Base-by-base conservation (phyloP, 352 stramenopile species). In the Thalassiosira exigua region DNA sequence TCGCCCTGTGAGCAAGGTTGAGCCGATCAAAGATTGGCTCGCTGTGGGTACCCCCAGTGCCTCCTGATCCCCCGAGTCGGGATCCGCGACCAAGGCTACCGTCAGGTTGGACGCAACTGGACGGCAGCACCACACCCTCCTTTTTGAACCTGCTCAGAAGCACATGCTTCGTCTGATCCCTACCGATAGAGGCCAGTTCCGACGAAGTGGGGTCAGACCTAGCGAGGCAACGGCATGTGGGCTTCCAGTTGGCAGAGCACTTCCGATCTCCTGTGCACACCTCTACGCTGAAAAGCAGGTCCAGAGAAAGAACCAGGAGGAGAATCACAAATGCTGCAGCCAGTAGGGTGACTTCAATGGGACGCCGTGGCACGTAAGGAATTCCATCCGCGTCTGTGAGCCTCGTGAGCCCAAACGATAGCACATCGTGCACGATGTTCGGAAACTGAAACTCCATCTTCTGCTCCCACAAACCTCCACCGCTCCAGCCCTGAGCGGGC, bases 161-260 rank as follows among this genome's bases (percentile, higher is more conserved):
- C 30, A 91, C 75, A 61, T 92, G 87, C 41, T 87, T 85, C 12
- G 82, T 89, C 69, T 94, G 90, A 58, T 93, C 90, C 65, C 85
- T 83, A n/a, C 86, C 81, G 32, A 93, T 54, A 27, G 78, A 69
- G 67, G 90, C 60, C 17, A 94, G 66, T 53, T 93, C 90, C 14
- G 71, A 57, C 1, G 87, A 88, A 12, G 76, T 83, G 14, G 90
- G 87, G 56, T 93, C 86, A 41, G 81, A 72, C 50, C 86, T 65
- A 64, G 90, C 72, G 36, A 94, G 73, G 44, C 86, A 93, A 64
- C 89, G 60, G 64, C 87, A 91, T 26, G 87, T 83, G 14, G 83
- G 69, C 41, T 84, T 84, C 89, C 89, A 94, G 56, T 60, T 84
- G 0, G 66, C 48, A 41, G 39, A 75, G 32, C 41, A 64, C 24